A percentile compares a stretch with the other conserved stretches of the same genome.
These are phyloP conservation scores for Mortierella claussenii DNA, from an alignment of 192 early-diverging fungal species.

Conservation along the genomic window DNA sequence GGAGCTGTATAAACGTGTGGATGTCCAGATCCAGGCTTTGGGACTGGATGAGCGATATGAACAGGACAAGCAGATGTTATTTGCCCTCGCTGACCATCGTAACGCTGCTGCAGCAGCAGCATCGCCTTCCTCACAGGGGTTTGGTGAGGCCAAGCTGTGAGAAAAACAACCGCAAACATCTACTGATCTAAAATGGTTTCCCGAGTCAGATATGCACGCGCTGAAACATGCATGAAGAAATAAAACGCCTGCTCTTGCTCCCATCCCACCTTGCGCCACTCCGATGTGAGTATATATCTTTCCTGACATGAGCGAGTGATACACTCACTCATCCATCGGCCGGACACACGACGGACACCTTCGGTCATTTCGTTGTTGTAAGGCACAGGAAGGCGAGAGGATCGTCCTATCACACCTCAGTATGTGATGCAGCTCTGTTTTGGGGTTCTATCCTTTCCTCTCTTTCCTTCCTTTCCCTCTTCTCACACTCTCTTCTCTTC, in stretches of 20 bases:
- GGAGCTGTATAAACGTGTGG: slow-evolving; percentile 38
- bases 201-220: background rate
- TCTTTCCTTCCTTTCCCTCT: slow-evolving; percentile 6
- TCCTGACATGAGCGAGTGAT: too few species aligned
- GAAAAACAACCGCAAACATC: background rate
- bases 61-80: slow-evolving; percentile 39
- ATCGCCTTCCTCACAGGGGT: background rate
- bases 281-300: background rate
- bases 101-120: too few species aligned
- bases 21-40: slow-evolving; percentile 37
- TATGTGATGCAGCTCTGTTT: too few species aligned
- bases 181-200: background rate
- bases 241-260: background rate
- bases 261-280: background rate
- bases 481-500: background rate
- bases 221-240: background rate
- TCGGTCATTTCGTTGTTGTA: background rate
- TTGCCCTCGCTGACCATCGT: slow-evolving; percentile 35
- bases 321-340: too few species aligned
- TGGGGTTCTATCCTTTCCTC: background rate
- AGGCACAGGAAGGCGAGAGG: too few species aligned
- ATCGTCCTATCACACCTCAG: too few species aligned
- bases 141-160: slow-evolving; percentile 36
- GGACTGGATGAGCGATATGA: slow-evolving; percentile 38
- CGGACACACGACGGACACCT: too few species aligned